phyloP scores from a whole-genome alignment of 495 filamentous ascomycete species.

The Tricharina praecox region DNA sequence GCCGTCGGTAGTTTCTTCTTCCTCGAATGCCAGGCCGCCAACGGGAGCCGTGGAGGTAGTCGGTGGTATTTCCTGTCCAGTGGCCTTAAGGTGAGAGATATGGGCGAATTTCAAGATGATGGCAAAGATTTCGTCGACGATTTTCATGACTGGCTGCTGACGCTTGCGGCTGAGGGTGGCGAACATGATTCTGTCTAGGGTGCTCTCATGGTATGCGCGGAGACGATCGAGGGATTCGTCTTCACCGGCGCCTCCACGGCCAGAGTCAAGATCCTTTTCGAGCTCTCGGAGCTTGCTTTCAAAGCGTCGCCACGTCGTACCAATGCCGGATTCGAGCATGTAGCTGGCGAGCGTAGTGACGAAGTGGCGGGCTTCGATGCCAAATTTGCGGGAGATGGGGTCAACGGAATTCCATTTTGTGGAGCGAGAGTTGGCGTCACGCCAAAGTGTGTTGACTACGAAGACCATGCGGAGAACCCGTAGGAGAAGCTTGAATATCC shows the following conservation, averaged over 20 bases:
- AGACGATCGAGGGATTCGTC: slow-evolving; percentile 48
- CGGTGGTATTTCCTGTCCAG: too few species aligned
- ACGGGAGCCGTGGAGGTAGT: too few species aligned
- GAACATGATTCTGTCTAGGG: slow-evolving; percentile 66
- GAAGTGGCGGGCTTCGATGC: slow-evolving; percentile 63
- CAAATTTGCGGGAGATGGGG: slow-evolving; percentile 38
- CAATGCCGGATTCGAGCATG: slow-evolving; percentile 60
- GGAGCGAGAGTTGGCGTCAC: not conserved
- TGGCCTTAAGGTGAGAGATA: too few species aligned
- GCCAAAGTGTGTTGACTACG: slow-evolving; percentile 47
- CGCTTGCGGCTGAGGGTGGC: slow-evolving; percentile 51
- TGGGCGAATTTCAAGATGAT: slow-evolving; percentile 56
- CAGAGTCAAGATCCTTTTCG: slow-evolving; percentile 38
- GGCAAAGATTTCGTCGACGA: slow-evolving; percentile 64
- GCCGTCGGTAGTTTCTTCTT: too few species aligned
- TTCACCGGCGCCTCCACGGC: slow-evolving; percentile 27
- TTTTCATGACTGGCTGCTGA: slow-evolving; percentile 50
- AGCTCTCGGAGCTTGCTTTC: slow-evolving; percentile 45
- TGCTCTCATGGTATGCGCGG: slow-evolving; percentile 51
- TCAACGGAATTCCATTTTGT: slow-evolving; percentile 8
- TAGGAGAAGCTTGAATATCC: slow-evolving; percentile 61
- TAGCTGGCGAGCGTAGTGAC: slow-evolving; percentile 49
- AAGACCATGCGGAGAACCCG: slow-evolving; percentile 65
- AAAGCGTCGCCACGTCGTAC: slow-evolving; percentile 51
- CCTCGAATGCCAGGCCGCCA: too few species aligned